Conservation (phyloP, 176 grass and related monocot genomes). For the Echinochloa phyllopogon region DNA sequence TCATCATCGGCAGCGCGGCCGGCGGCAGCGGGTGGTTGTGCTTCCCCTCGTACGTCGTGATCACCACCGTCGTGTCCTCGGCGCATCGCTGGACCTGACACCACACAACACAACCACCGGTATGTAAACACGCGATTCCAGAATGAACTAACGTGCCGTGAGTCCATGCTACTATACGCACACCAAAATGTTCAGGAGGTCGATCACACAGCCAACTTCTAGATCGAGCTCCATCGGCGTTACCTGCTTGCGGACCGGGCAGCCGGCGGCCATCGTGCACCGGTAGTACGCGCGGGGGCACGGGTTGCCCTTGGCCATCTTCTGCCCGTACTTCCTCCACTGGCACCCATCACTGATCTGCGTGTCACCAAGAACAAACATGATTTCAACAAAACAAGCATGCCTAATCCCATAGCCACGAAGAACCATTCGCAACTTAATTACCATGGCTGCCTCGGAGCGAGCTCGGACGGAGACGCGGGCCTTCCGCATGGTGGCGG, state of each 20-base stretch:
- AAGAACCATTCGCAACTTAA: not conserved
- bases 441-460: slow-evolving; percentile 87
- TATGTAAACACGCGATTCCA: no score
- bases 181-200: not conserved
- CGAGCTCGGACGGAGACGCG: slow-evolving; percentile 83
- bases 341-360: slow-evolving; percentile 94
- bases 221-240: not conserved
- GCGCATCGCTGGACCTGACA: slow-evolving; percentile 83
- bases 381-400: not conserved
- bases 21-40: slow-evolving; percentile 94
- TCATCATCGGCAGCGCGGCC: slow-evolving; percentile 85
- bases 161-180: not conserved
- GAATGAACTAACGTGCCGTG: not conserved
- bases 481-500: slow-evolving; percentile 89
- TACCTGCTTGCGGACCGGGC: slow-evolving; percentile 92
- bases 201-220: not conserved
- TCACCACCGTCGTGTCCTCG: slow-evolving; percentile 75
- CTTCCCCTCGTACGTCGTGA: slow-evolving; percentile 80
- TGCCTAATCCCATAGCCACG: not conserved
- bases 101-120: no score
- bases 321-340: slow-evolving; percentile 96
- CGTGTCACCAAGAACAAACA: not conserved
- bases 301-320: slow-evolving; percentile 94
- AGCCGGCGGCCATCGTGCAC: slow-evolving; percentile 86
- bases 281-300: slow-evolving; percentile 87